Base-by-base conservation (phyloP, 2,329 filamentous ascomycete species). In the Fusarium nurragi region DNA sequence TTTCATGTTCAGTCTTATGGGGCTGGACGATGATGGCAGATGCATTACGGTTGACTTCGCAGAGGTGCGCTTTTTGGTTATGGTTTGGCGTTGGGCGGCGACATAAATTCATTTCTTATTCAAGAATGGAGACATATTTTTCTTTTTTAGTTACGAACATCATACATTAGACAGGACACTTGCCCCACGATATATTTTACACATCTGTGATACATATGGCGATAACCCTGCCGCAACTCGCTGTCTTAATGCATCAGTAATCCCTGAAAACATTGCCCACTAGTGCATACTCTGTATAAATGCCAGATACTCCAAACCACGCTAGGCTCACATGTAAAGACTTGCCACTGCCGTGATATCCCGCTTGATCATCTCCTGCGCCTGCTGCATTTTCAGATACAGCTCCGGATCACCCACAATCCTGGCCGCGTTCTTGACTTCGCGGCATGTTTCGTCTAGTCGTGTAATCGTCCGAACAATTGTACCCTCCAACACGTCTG, bases 321-420 rank as follows among this genome's bases (percentile, higher is more conserved):
- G 40, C 28, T 37, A 23, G 32, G n/a, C n/a, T 49, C 83, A 96
- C 90, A 96, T 94, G 74, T 96, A 97, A 73, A 97, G 78, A 76
- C 90, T 93, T 14, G 93, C 93, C 36, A 94, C 92, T 18, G 94
- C 94, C 21, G 93, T 96, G 51, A 97, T 95, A 76, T 97, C 95
- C 73, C 95, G 83, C 84, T 97, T 96, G 76, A 99, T 99, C 85
- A 97, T 86, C 83, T 99, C 95, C 84, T 98, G 94, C 69, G 94
- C 96, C 64, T 89, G 89, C 80, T 97, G 90, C 94, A 99, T 99
- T 86, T 99, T 99, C 68, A 90, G 88, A 77, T 97, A 97, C 68
- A 99, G 80, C 54, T 90, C 90, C 5, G 95, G 95, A 75, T 99
- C 95, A 22, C 95, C 95, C 69, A 99, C 94, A 67, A 99, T 92